Evolutionary conservation across 371 early-diverging fungal genomes (phyloP).

Genomic region (Chytridiales sp.): DNA sequence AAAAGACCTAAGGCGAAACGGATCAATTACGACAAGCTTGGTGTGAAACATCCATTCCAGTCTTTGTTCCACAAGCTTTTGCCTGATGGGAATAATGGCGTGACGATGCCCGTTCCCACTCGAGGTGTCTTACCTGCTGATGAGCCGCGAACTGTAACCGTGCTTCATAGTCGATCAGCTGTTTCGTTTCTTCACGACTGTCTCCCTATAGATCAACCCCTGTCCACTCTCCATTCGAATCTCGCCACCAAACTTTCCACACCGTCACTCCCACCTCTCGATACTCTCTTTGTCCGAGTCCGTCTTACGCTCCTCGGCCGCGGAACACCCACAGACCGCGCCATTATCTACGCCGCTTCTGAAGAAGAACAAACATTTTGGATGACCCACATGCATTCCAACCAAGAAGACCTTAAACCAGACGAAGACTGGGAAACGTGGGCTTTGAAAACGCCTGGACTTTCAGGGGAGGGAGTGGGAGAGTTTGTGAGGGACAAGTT

Average conservation of each 20-base stretch:
- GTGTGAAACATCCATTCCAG: slow-evolving; percentile 63
- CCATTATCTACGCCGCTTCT: slow-evolving; percentile 51
- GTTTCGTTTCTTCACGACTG: slow-evolving; percentile 4
- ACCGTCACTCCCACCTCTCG: background rate
- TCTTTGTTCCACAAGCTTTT: slow-evolving; percentile 50
- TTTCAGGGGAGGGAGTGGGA: background rate
- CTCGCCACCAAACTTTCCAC: slow-evolving; percentile 3
- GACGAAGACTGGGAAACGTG: slow-evolving; percentile 7
- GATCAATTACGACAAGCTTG: slow-evolving; percentile 63
- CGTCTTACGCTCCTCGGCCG: slow-evolving; percentile 46
- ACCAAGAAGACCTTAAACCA: background rate
- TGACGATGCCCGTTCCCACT: slow-evolving; percentile 5
- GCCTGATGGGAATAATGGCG: slow-evolving; percentile 15
- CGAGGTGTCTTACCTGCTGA: background rate
- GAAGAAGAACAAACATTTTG: slow-evolving; percentile 35
- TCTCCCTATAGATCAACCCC: background rate
- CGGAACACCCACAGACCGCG: slow-evolving; percentile 54
- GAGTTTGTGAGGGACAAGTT: slow-evolving; percentile 21
- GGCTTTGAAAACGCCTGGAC: slow-evolving; percentile 8
- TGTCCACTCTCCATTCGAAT: slow-evolving; percentile 3
- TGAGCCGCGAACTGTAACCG: slow-evolving; percentile 3
- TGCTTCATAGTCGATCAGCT: slow-evolving; percentile 6
- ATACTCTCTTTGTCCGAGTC: slow-evolving; percentile 48
- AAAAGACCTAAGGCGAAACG: slow-evolving; percentile 71
- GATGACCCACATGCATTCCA: slow-evolving; percentile 12